Evolutionary conservation across 139 green algal genomes (phyloP).

Genomic region (Spirogloea muscicola): DNA sequence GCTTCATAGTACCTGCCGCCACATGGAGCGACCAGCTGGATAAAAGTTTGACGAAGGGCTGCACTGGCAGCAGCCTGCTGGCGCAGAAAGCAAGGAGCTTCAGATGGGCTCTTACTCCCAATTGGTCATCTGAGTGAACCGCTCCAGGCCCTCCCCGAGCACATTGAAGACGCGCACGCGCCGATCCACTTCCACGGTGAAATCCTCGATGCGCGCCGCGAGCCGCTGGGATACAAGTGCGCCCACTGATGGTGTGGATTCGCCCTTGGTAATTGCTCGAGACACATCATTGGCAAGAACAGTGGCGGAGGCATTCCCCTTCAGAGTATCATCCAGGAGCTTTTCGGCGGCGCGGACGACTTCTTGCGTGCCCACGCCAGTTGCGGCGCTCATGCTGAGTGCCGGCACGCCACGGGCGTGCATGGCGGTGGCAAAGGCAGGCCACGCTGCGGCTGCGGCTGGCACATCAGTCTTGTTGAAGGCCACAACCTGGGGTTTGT

Average conservation of each 20-base stretch:
- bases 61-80: background rate
- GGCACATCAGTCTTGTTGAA: slow-evolving; percentile 87
- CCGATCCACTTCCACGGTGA: slow-evolving; percentile 23
- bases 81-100: background rate
- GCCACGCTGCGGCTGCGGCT: slow-evolving; percentile 30
- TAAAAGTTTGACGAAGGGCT: background rate
- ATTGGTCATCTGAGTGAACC: slow-evolving; percentile 51
- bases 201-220: slow-evolving; percentile 29
- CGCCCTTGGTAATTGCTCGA: too few relatives aligned
- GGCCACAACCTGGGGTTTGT: slow-evolving; percentile 75
- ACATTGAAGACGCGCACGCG: slow-evolving; percentile 47
- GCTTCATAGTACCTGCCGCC: slow-evolving; percentile 52
- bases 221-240: background rate
- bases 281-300: too few relatives aligned
- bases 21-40: background rate
- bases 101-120: slow-evolving; percentile 20
- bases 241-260: slow-evolving; percentile 8
- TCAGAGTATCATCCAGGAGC: too few relatives aligned
- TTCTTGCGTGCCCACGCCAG: slow-evolving; percentile 10
- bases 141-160: slow-evolving; percentile 44
- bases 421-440: slow-evolving; percentile 33
- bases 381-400: slow-evolving; percentile 38
- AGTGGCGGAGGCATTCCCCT: too few relatives aligned
- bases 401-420: background rate
- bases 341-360: slow-evolving; percentile 7